A percentile compares a stretch with the other conserved stretches of the same genome.
Evolutionary conservation across 805 yeast species (phyloP).

Genomic region (Candida glaebosa): DNA sequence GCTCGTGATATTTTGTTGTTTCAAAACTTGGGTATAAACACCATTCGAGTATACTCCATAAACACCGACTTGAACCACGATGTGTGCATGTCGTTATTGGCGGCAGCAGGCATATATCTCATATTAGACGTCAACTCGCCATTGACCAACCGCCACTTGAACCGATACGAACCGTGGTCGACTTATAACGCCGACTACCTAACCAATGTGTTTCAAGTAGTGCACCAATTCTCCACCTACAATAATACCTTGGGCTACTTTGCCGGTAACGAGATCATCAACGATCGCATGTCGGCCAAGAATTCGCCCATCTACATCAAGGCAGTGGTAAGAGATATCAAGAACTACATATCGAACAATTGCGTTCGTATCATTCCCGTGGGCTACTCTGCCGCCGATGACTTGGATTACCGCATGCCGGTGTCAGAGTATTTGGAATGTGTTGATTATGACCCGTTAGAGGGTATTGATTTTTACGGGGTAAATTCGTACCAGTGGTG

Average conservation of each 20-base stretch:
- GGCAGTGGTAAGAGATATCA: slow-evolving; percentile 78
- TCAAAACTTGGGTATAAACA: slow-evolving; percentile 82
- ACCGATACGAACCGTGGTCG: slow-evolving; percentile 93
- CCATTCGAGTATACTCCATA: slow-evolving; percentile 83
- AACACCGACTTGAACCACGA: slow-evolving; percentile 83
- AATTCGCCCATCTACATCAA: slow-evolving; percentile 73
- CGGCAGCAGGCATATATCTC: slow-evolving; percentile 88
- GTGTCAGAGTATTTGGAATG: slow-evolving; percentile 81
- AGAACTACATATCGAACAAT: slow-evolving; percentile 58
- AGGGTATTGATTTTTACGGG: slow-evolving; percentile 76
- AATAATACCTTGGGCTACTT: slow-evolving; percentile 88
- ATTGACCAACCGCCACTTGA: slow-evolving; percentile 67
- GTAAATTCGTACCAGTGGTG: slow-evolving; percentile 84
- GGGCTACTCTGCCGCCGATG: slow-evolving; percentile 97
- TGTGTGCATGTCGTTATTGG: slow-evolving; percentile 85
- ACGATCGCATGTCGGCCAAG: slow-evolving; percentile 69
- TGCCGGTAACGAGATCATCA: slow-evolving; percentile 89
- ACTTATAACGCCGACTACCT: slow-evolving; percentile 70
- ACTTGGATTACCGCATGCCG: slow-evolving; percentile 68
- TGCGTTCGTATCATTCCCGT: slow-evolving; percentile 73
- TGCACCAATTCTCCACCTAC: slow-evolving; percentile 77
- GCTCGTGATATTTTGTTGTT: slow-evolving; percentile 79
- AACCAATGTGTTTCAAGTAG: slow-evolving; percentile 71
- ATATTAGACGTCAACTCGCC: slow-evolving; percentile 93
- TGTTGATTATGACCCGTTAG: slow-evolving; percentile 46